Percentiles rank a stretch among this genome's conserved stretches.
These are phyloP conservation scores for Lactarius evosmus DNA, from an alignment of 768 basidiomycete genomes.

Conservation along the genomic window DNA sequence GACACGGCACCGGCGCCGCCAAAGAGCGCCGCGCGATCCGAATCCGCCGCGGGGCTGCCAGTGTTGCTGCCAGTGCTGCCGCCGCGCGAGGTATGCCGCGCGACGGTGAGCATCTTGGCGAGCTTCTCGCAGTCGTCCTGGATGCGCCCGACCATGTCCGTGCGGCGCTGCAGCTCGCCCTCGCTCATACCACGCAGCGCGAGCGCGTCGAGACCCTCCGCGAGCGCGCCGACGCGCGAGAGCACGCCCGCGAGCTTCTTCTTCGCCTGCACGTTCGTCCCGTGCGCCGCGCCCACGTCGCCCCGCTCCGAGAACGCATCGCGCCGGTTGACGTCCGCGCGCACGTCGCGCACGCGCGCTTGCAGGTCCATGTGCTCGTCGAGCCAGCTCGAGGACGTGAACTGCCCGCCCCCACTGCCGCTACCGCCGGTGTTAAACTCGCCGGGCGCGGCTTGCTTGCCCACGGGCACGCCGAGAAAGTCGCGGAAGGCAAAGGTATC, in stretches of 20 bases:
- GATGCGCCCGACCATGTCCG: conserved; percentile 83
- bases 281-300: conserved; percentile 72
- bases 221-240: conserved; percentile 69
- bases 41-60: conserved; percentile 48
- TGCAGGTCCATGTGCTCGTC: conserved; percentile 84
- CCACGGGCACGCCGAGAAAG: conserved; percentile 81
- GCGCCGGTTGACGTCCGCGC: conserved; percentile 83
- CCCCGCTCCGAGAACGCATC: conserved; percentile 77
- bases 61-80: no score
- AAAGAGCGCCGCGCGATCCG: conserved; percentile 65
- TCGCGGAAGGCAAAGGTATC: conserved; percentile 74
- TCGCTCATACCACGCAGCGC: conserved; percentile 73
- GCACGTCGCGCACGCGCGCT: conserved; percentile 70
- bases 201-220: conserved; percentile 61
- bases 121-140: conserved; percentile 91
- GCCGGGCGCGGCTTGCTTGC: conserved; percentile 36
- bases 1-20: not conserved
- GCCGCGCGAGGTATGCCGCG: conserved; percentile 51
- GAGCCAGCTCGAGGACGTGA: conserved; percentile 81
- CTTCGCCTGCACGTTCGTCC: conserved; percentile 81
- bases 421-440: conserved; percentile 18
- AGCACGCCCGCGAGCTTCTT: conserved; percentile 74
- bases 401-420: conserved; percentile 41
- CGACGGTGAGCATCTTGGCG: conserved; percentile 78
- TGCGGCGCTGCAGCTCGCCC: conserved; percentile 88